Percentiles rank a stretch among this genome's conserved stretches.
Conservation (phyloP, 306 rosid genomes). For the Phaseolus lunatus region DNA sequence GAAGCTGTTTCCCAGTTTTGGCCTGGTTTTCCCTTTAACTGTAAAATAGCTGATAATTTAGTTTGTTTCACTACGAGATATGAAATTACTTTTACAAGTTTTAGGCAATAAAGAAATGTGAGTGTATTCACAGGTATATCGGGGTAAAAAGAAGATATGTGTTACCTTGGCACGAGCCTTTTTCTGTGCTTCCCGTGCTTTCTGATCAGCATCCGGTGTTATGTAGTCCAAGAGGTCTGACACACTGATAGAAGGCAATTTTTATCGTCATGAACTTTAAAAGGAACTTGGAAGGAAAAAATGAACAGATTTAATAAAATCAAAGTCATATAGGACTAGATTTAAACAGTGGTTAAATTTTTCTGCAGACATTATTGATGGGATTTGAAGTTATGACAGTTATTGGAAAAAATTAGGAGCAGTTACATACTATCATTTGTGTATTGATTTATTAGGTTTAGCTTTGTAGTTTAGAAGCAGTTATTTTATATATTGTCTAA, state of each 20-base stretch:
- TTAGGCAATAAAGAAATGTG: conserved; percentile 2
- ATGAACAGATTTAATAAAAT: not conserved
- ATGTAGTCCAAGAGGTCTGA: conserved; percentile 98
- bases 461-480: not conserved
- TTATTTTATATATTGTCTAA: no score
- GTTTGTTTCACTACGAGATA: conserved; percentile 31
- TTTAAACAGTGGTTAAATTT: not conserved
- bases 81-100: conserved; percentile 1
- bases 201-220: conserved; percentile 89
- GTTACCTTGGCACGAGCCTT: conserved; percentile 94
- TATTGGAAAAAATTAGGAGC: not conserved
- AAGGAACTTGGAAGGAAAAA: conserved; percentile 19
- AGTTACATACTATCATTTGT: not conserved
- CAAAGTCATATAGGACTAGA: conserved; percentile 1
- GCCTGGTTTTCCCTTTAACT: conserved; percentile 88
- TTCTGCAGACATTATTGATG: not conserved
- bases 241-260: conserved; percentile 64
- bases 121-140: conserved; percentile 18
- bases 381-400: not conserved
- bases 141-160: conserved; percentile 27
- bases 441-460: not conserved
- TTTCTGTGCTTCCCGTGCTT: conserved; percentile 91
- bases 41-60: conserved; percentile 45
- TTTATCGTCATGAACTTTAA: conserved; percentile 21
- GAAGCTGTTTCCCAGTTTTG: conserved; percentile 66